These are phyloP conservation scores for Chalara sp. DNA, from an alignment of 2,329 filamentous ascomycete species.

Conservation along the genomic window DNA sequence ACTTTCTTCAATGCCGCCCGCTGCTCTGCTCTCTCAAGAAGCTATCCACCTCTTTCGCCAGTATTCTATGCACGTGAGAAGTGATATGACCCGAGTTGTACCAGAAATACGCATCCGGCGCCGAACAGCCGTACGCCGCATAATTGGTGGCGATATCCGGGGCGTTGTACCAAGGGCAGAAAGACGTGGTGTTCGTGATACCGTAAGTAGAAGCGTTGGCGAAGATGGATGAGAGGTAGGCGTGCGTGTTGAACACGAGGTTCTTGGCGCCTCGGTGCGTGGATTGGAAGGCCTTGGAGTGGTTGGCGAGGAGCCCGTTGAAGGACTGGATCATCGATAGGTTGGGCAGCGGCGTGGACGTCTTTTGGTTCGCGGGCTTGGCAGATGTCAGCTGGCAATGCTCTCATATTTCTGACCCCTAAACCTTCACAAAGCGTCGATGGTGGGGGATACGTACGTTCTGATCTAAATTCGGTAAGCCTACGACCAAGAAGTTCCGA, in stretches of 20 bases:
- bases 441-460: slow-evolving; percentile 18
- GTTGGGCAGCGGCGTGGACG: slow-evolving; percentile 34
- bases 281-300: slow-evolving; percentile 10
- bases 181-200: slow-evolving; percentile 38
- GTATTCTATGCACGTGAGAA: slow-evolving; percentile 32
- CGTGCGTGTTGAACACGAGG: slow-evolving; percentile 38
- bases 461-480: slow-evolving; percentile 43
- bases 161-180: slow-evolving; percentile 38
- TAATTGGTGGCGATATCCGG: slow-evolving; percentile 37
- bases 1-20: background rate
- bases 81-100: slow-evolving; percentile 41
- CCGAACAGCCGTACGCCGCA: slow-evolving; percentile 37
- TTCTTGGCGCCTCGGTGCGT: slow-evolving; percentile 29
- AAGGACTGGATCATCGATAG: slow-evolving; percentile 38
- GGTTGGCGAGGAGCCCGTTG: slow-evolving; percentile 30
- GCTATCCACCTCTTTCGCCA: slow-evolving; percentile 24
- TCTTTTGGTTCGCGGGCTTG: slow-evolving; percentile 12
- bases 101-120: slow-evolving; percentile 39
- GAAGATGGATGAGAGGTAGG: slow-evolving; percentile 34
- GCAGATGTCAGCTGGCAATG: too few species aligned
- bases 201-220: slow-evolving; percentile 34
- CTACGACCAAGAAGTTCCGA: slow-evolving; percentile 40
- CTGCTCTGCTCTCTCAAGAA: slow-evolving; percentile 10
- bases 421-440: slow-evolving; percentile 10
- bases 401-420: too few species aligned